Percentiles rank a stretch among this genome's conserved stretches.
Evolutionary conservation across 2,329 filamentous ascomycete genomes (phyloP).

Genomic region (Talaromyces funiculosus): DNA sequence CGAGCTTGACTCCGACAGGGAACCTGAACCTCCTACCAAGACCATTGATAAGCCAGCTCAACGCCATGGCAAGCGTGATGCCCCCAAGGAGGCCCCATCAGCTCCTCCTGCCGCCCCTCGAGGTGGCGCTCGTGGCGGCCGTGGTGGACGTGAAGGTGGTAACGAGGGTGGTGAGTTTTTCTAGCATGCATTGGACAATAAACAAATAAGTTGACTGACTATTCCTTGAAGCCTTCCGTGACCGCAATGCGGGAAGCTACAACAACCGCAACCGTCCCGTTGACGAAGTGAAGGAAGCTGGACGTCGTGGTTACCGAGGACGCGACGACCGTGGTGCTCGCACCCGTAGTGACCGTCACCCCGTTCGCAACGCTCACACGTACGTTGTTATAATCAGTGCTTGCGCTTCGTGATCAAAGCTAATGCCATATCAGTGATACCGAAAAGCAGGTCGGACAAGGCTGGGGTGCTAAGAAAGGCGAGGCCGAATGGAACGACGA

Average conservation of each 20-base stretch:
- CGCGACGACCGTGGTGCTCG: slow-evolving; percentile 56
- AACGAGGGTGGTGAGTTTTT: slow-evolving; percentile 79
- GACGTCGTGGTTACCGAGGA: slow-evolving; percentile 47
- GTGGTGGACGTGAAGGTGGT: slow-evolving; percentile 49
- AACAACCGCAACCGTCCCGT: slow-evolving; percentile 77
- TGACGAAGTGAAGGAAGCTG: slow-evolving; percentile 56
- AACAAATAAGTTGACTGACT: background rate
- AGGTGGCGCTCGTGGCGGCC: slow-evolving; percentile 26
- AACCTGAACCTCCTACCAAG: slow-evolving; percentile 73
- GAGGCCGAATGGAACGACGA: slow-evolving; percentile 84
- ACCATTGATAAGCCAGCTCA: slow-evolving; percentile 77
- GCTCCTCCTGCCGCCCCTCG: slow-evolving; percentile 31
- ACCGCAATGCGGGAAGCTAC: slow-evolving; percentile 72
- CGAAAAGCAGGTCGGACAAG: slow-evolving; percentile 60
- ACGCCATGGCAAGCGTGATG: slow-evolving; percentile 82
- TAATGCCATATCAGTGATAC: slow-evolving; percentile 33
- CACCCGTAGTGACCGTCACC: slow-evolving; percentile 58
- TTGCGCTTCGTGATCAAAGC: slow-evolving; percentile 17
- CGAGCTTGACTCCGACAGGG: slow-evolving; percentile 67
- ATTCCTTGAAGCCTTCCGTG: slow-evolving; percentile 67
- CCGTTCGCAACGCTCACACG: slow-evolving; percentile 52
- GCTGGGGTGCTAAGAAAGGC: slow-evolving; percentile 81
- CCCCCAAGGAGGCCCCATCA: slow-evolving; percentile 62
- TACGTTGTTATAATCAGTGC: slow-evolving; percentile 35
- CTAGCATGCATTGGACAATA: background rate